A percentile compares a stretch with the other conserved stretches of the same genome.
These are phyloP conservation scores for Coemansia sp. DNA, from an alignment of 192 early-diverging fungal genomes.

Conservation along the genomic window DNA sequence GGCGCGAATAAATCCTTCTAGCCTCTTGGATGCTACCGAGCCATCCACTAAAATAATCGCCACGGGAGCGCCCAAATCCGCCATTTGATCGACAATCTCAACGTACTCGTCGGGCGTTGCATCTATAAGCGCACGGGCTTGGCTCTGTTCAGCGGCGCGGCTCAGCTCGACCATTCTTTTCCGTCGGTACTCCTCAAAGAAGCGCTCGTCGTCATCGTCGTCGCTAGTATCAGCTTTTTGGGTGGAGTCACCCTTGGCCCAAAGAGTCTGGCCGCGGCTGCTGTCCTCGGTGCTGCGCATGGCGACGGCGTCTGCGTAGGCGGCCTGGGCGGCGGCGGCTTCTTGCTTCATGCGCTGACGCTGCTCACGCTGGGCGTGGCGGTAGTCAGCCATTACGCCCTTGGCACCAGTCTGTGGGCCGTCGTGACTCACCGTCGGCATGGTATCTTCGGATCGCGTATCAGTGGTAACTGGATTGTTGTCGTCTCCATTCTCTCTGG, in stretches of 20 bases:
- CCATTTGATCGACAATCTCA: constrained; percentile 38
- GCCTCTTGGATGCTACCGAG: constrained; percentile 11
- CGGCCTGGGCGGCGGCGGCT: background rate
- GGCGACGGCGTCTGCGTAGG: constrained; percentile 3
- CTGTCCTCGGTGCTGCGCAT: constrained; percentile 2
- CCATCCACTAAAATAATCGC: constrained; percentile 16
- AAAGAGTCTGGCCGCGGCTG: constrained; percentile 10
- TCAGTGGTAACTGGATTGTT: background rate
- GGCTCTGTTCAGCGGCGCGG: constrained; percentile 6
- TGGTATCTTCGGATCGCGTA: background rate
- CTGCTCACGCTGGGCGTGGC: constrained; percentile 17
- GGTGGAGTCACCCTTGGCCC: constrained; percentile 20
- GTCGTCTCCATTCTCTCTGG: constrained; percentile 12
- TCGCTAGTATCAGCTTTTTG: background rate
- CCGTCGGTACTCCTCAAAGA: constrained; percentile 38
- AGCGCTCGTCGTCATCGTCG: constrained; percentile 18
- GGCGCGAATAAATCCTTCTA: constrained; percentile 13
- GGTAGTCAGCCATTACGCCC: constrained; percentile 49
- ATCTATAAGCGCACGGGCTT: constrained; percentile 13
- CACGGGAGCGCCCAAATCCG: constrained; percentile 10
- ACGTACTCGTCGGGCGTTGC: constrained; percentile 41
- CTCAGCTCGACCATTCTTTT: constrained; percentile 21
- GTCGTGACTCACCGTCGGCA: background rate
- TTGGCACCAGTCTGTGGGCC: constrained; percentile 52
- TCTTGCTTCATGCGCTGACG: constrained; percentile 3